Percentiles rank a stretch among this genome's conserved stretches.
phyloP scores from a whole-genome alignment of 768 basidiomycete genomes.

The Macrocybe gigantea region DNA sequence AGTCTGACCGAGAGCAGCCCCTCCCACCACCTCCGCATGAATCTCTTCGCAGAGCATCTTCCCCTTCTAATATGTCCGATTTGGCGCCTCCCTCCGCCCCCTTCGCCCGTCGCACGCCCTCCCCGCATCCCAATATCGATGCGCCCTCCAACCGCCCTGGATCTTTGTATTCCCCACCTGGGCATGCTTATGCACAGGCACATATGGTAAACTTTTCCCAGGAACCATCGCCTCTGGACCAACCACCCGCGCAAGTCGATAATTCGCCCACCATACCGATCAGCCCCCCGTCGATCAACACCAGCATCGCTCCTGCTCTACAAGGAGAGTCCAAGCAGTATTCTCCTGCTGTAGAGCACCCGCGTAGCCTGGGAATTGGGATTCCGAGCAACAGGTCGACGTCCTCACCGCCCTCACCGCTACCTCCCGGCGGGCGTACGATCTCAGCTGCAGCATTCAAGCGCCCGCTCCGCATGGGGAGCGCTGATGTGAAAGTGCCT shows the following conservation, averaged over 20 bases:
- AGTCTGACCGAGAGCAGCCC: slow-evolving; percentile 5
- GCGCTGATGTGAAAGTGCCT: slow-evolving; percentile 15
- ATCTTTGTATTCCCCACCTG: slow-evolving; percentile 11
- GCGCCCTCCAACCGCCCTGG: slow-evolving; percentile 11
- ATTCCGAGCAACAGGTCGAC: slow-evolving; percentile 11
- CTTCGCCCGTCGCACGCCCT: slow-evolving; percentile 30
- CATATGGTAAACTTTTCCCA: no score
- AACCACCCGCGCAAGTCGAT: no score
- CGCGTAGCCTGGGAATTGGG: slow-evolving; percentile 18
- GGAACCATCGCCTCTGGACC: no score
- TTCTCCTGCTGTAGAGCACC: slow-evolving; percentile 44
- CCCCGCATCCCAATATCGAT: slow-evolving; percentile 32
- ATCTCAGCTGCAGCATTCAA: slow-evolving; percentile 77
- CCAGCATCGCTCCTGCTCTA: no score
- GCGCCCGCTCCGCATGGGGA: slow-evolving; percentile 34
- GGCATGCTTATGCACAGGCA: neutral
- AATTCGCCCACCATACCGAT: no score
- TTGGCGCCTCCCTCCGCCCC: slow-evolving; percentile 34
- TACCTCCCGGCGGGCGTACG: slow-evolving; percentile 41
- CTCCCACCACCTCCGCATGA: slow-evolving; percentile 11
- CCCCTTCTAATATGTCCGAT: slow-evolving; percentile 3
- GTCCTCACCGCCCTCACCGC: slow-evolving; percentile 10
- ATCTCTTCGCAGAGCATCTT: slow-evolving; percentile 4
- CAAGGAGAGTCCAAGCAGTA: slow-evolving; percentile 15
- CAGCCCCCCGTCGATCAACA: no score